These are phyloP conservation scores for Plasmodium berghei DNA, from an alignment of 169 alveolate genomes.

Conservation along the genomic window DNA sequence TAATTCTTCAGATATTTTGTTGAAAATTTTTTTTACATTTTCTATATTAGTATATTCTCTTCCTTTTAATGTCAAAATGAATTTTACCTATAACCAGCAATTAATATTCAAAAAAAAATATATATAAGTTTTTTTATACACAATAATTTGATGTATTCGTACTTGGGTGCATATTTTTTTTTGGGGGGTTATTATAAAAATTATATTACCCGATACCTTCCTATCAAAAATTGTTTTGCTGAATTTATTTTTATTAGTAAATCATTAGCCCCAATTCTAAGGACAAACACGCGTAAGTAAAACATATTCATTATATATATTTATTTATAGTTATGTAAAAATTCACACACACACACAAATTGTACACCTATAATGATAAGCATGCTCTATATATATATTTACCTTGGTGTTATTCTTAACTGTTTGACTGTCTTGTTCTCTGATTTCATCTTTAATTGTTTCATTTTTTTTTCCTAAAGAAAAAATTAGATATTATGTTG, in stretches of 20 bases:
- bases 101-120: neutral
- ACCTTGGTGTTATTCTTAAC: conserved; percentile 72
- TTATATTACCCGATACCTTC: conserved; percentile 43
- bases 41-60: conserved; percentile 63
- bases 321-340: neutral
- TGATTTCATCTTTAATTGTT: conserved; percentile 45
- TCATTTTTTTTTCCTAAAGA: conserved; percentile 65
- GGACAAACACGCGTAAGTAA: neutral
- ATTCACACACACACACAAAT: conserved; percentile 2
- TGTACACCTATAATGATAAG: neutral
- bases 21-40: conserved; percentile 56
- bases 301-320: neutral
- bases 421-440: conserved; percentile 69
- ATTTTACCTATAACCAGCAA: conserved; percentile 39
- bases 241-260: conserved; percentile 61
- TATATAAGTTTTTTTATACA: neutral
- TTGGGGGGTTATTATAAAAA: neutral
- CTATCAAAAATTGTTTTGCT: conserved; percentile 58
- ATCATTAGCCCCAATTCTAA: conserved; percentile 62
- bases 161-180: neutral
- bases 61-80: conserved; percentile 64
- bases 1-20: conserved; percentile 62
- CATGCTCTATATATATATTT: neutral
- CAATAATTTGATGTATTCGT: neutral
- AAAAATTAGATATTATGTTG: neutral